Base-by-base conservation (phyloP, 1,284 basidiomycete genomes). In the Athelia psychrophila region DNA sequence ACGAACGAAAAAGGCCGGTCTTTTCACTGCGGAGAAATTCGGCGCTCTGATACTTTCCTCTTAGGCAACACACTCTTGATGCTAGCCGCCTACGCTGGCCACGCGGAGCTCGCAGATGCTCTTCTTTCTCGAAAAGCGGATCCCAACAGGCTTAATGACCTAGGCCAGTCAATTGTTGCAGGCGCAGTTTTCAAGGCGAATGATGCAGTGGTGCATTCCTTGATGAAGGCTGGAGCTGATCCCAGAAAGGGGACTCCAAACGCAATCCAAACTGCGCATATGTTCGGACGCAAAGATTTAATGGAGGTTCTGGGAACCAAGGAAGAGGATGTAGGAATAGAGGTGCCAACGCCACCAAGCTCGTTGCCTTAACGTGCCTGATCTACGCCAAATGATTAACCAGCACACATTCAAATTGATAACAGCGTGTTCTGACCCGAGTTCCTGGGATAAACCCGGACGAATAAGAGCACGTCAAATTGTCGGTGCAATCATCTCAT, bases 71-170 rank as follows among this genome's bases (percentile, higher is more conserved):
- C 86, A 2, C 73, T 93, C 5, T 74, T 94, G 53, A 94, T 94
- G 90, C 80, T 93, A 38, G 85, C 88, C 2, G 79, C 89, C 2
- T 94, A 94, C 65, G 82, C 86, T 40, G 90, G 91, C 1, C 88
- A 92, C 57, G 63, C 71, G 1, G 70, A 75, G 1, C 79, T 89
- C n/a, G 76, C 83, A 0, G 68, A 69, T 38, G 72, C 72, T 8
- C 75, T 92, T 22, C 64, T 91, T 36, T 57, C 64, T 5, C 74
- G 77, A 24, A 80, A 81, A 1, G 88, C 81, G 35, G 87, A 92
- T 64, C 78, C 83, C 0, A 84, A 93, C 62, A 76, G 82, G 19
- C 63, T 84, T 33, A 95, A 95, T 65, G 89, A 88, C 56, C 75
- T 80, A 3, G 84, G 83, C 0, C 92, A 94, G 63, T 86, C 86